A percentile compares a stretch with the other conserved stretches of the same genome.
Conservation (phyloP, 768 basidiomycete genomes). For the Serendipita sp. region DNA sequence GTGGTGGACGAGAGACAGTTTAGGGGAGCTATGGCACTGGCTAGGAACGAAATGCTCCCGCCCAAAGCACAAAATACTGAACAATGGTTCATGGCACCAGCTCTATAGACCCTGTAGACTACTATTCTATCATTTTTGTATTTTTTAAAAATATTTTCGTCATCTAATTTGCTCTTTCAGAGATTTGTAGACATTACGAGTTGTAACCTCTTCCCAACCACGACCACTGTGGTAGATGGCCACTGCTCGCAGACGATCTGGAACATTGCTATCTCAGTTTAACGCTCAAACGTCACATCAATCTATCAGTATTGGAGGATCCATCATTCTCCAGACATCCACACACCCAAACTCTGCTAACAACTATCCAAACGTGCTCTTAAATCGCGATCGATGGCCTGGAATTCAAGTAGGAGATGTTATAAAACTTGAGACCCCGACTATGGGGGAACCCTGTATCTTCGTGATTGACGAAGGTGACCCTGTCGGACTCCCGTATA, state of each 20-base stretch:
- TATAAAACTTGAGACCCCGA: conserved; percentile 30
- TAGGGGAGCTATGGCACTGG: not conserved
- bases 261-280: not conserved
- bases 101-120: not conserved
- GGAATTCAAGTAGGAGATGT: conserved; percentile 66
- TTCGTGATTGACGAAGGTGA: conserved; percentile 54
- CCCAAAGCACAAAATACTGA: not conserved
- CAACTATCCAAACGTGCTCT: conserved; percentile 28
- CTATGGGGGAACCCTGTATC: conserved; percentile 27
- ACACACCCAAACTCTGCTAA: not conserved
- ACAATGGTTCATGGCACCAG: not conserved
- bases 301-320: not conserved
- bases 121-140: not conserved
- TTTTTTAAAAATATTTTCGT: not conserved
- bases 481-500: conserved; percentile 38
- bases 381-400: conserved; percentile 64
- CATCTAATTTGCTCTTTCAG: not conserved
- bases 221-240: not conserved
- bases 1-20: not conserved
- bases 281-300: not conserved
- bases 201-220: not conserved
- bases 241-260: not conserved
- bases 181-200: not conserved
- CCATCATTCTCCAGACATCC: not conserved
- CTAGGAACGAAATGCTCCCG: not conserved